Evolutionary conservation across 345 rosid genomes (phyloP), one percentile per base, ranked within the genome.

Genomic region (Erysimum cheiranthoides): DNA sequence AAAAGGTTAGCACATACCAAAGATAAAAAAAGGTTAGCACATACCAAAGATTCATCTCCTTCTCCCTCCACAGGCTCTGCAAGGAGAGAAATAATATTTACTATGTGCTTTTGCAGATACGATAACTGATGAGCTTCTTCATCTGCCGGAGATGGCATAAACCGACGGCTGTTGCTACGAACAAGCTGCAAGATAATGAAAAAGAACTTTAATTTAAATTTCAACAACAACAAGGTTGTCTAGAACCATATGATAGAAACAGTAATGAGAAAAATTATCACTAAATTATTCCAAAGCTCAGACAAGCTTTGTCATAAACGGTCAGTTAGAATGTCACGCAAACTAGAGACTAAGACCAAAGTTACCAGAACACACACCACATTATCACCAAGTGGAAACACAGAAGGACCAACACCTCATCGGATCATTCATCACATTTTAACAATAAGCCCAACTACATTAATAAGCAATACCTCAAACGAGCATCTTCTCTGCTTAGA

Each of bases 61-160:
- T 87, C 90, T 61, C 90, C 98, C 78, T 85, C 99, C 56, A 83
- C 85, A 34, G 95, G 86, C 75, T 96, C 97, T 21, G 92, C 87
- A 78, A 96, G 81, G 71, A 96, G 99, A 45, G 94, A 82, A 38
- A 93, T 70, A 73, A 96, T 90, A 81, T 90, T 96, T 53, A 84
- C 86, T 72, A 90, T 78, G 78, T 96, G 99, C 85, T 93, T 96
- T 79, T 93, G 96, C 40, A 96, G 86, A 86, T 96, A 93, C 35
- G 96, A 88, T 71, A 96, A 78, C 38, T 93, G 99, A 80, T 93
- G 99, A 82, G 91, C 88, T 87, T 93, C 99, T 83, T 96, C 99
- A 81, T 96, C 99, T 53, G 85, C 84, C 47, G 85, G 95, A 53
- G 99, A 96, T 69, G 98, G 98, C 92, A 86, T 81, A 84, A 88